These are phyloP conservation scores for Coemansia sp. DNA, from an alignment of 192 early-diverging fungal genomes.

Conservation along the genomic window DNA sequence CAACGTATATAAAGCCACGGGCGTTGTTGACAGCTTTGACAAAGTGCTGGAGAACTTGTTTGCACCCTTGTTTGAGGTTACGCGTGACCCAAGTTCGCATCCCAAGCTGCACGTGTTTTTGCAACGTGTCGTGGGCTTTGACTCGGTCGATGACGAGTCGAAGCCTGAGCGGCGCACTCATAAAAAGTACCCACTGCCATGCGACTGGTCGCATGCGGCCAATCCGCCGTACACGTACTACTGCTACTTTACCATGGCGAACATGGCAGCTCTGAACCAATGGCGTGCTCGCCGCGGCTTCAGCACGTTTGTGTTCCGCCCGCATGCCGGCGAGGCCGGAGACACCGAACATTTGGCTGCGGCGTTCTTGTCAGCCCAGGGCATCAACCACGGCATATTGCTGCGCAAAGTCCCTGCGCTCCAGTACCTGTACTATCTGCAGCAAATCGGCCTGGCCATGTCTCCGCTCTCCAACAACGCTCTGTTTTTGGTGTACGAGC, in stretches of 20 bases:
- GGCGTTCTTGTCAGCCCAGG: slow-evolving; percentile 81
- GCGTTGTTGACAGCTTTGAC: slow-evolving; percentile 67
- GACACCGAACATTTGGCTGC: slow-evolving; percentile 91
- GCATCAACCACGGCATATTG: slow-evolving; percentile 90
- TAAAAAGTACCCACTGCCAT: slow-evolving; percentile 73
- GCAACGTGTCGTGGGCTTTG: slow-evolving; percentile 92
- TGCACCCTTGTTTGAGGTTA: slow-evolving; percentile 89
- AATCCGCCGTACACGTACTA: slow-evolving; percentile 97
- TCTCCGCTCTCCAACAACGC: slow-evolving; percentile 96
- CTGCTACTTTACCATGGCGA: slow-evolving; percentile 88
- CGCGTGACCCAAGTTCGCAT: slow-evolving; percentile 76
- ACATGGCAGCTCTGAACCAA: slow-evolving; percentile 76
- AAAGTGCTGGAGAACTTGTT: slow-evolving; percentile 80
- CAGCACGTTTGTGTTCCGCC: slow-evolving; percentile 91
- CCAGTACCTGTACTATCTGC: slow-evolving; percentile 92
- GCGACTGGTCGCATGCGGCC: slow-evolving; percentile 54
- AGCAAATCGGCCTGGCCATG: slow-evolving; percentile 96
- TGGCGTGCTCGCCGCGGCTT: slow-evolving; percentile 72
- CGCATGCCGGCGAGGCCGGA: slow-evolving; percentile 93
- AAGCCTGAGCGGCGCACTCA: slow-evolving; percentile 80
- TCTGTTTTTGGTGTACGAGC: slow-evolving; percentile 87
- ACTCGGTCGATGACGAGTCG: slow-evolving; percentile 93
- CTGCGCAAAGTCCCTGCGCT: slow-evolving; percentile 90
- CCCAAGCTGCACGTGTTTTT: slow-evolving; percentile 91
- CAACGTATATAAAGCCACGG: slow-evolving; percentile 72